These are phyloP conservation scores for Podospora fimiseda DNA, from an alignment of 495 filamentous ascomycete species.

Conservation along the genomic window DNA sequence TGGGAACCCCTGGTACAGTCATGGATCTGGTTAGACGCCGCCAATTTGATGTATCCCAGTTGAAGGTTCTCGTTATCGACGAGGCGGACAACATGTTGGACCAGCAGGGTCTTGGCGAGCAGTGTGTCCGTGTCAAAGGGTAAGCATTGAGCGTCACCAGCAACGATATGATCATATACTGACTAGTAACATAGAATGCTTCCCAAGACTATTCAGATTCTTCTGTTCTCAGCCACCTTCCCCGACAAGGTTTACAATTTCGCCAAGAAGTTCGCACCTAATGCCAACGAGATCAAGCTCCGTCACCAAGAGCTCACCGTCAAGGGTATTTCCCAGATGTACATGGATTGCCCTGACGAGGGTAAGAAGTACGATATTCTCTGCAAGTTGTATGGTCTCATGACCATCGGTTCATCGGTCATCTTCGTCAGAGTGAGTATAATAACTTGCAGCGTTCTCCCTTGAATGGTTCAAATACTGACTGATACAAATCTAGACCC, in stretches of 20 bases:
- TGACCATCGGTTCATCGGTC: slow-evolving; percentile 93
- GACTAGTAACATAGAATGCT: slow-evolving; percentile 51
- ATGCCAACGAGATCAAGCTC: slow-evolving; percentile 81
- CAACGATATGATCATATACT: not conserved
- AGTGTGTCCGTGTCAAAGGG: slow-evolving; percentile 83
- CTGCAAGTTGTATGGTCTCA: slow-evolving; percentile 85
- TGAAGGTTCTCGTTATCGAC: slow-evolving; percentile 80
- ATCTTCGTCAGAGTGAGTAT: slow-evolving; percentile 83
- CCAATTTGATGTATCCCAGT: slow-evolving; percentile 54
- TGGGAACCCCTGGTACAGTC: slow-evolving; percentile 92
- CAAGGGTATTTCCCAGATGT: slow-evolving; percentile 94
- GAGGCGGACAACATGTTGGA: slow-evolving; percentile 97
- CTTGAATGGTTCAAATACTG: slow-evolving; percentile 8
- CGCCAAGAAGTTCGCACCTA: slow-evolving; percentile 71
- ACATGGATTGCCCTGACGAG: slow-evolving; percentile 79
- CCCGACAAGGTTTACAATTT: slow-evolving; percentile 75
- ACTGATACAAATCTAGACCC: slow-evolving; percentile 50
- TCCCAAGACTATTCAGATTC: slow-evolving; percentile 65
- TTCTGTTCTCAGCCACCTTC: slow-evolving; percentile 96
- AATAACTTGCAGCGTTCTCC: not conserved
- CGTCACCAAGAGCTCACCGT: slow-evolving; percentile 88
- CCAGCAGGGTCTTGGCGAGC: slow-evolving; percentile 87
- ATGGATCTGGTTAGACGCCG: slow-evolving; percentile 74
- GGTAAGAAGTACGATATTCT: slow-evolving; percentile 81
- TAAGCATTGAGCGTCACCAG: slow-evolving; percentile 36